Evolutionary conservation across 23 red algal species (phyloP).

Genomic region (Gracilaria gracilis): DNA sequence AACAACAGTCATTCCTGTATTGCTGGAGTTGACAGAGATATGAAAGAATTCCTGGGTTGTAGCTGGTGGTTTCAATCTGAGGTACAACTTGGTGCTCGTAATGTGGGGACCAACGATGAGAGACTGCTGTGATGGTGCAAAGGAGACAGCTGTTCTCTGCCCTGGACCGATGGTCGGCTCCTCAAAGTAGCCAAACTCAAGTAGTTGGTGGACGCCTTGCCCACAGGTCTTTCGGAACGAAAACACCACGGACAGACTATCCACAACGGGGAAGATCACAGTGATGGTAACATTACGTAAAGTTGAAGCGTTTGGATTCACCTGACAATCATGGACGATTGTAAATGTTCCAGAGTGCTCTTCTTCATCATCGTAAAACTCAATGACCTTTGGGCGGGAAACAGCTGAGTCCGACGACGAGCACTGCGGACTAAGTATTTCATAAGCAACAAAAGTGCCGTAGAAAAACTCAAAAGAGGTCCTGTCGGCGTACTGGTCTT

Average conservation of each 20-base stretch:
- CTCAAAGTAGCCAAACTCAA: conserved; percentile 60
- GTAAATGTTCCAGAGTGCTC: conserved; percentile 63
- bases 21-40: conserved; percentile 40
- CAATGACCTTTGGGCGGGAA: conserved; percentile 46
- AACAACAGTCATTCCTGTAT: conserved; percentile 24
- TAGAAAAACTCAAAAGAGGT: conserved; percentile 60
- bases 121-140: neutral
- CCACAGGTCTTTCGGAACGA: conserved; percentile 69
- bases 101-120: conserved; percentile 52
- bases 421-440: conserved; percentile 34
- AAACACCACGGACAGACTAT: conserved; percentile 50
- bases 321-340: conserved; percentile 66
- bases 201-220: conserved; percentile 31
- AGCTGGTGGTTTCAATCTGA: conserved; percentile 52
- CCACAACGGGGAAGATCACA: conserved; percentile 37
- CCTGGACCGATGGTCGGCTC: conserved; percentile 11
- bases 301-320: neutral
- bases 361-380: conserved; percentile 57
- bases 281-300: conserved; percentile 52
- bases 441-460: conserved; percentile 31
- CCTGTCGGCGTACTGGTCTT: conserved; percentile 56
- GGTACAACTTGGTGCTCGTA: conserved; percentile 40
- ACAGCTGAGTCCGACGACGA: conserved; percentile 14
- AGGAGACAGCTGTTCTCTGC: conserved; percentile 14
- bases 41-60: conserved; percentile 65